These are phyloP conservation scores for Tulasnella calospora DNA, from an alignment of 768 basidiomycete genomes.

Conservation along the genomic window DNA sequence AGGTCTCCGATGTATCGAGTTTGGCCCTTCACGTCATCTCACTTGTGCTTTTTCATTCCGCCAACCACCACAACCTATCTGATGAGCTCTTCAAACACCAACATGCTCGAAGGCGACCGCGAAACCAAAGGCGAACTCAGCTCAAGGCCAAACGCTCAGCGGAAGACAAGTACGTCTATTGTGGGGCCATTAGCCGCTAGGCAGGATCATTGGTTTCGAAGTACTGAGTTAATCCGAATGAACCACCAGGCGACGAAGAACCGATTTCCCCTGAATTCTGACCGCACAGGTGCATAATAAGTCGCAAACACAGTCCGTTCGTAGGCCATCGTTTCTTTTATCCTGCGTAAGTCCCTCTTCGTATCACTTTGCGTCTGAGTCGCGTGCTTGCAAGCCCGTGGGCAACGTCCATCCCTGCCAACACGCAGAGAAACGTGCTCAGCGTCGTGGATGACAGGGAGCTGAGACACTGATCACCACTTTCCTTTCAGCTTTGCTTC, in stretches of 20 bases:
- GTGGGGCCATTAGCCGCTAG: too few relatives aligned
- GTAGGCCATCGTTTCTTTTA: too few relatives aligned
- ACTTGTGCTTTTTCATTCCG: neutral
- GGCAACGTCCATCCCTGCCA: too few relatives aligned
- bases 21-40: neutral
- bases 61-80: neutral
- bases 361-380: too few relatives aligned
- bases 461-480: too few relatives aligned
- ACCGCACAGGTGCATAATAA: too few relatives aligned
- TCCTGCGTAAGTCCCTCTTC: too few relatives aligned
- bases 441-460: too few relatives aligned
- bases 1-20: neutral
- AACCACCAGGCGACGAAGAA: neutral
- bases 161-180: neutral
- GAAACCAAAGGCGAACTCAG: neutral
- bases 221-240: neutral
- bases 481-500: too few relatives aligned
- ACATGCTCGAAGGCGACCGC: neutral
- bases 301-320: too few relatives aligned
- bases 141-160: neutral
- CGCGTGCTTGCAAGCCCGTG: too few relatives aligned
- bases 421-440: too few relatives aligned
- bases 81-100: neutral
- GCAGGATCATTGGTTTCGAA: neutral
- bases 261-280: neutral